Conservation (phyloP, 176 grass and related monocot genomes). For the Oryza glumipatula region DNA sequence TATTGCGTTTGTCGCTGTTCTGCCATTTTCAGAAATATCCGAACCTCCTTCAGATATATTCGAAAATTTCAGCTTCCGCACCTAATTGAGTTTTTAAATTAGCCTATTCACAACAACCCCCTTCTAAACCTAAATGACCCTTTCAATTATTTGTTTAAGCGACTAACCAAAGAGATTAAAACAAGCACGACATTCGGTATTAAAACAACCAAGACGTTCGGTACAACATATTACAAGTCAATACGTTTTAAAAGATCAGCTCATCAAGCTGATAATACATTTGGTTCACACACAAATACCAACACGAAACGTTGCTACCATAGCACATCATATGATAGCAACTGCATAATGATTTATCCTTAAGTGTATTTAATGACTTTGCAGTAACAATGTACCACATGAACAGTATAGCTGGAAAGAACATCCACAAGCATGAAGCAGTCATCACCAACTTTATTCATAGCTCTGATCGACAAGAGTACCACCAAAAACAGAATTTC, state of each 20-base stretch:
- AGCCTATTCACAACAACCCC: too few relatives aligned
- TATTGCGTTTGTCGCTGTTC: too few relatives aligned
- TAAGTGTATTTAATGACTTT: background rate
- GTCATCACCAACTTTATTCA: constrained; percentile 24
- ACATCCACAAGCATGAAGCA: background rate
- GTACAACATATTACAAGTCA: background rate
- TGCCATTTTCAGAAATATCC: too few relatives aligned
- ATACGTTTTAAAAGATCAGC: background rate
- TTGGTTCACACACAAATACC: constrained; percentile 5
- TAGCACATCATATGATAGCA: background rate
- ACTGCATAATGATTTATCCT: background rate
- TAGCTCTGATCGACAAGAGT: constrained; percentile 18
- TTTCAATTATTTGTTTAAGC: background rate
- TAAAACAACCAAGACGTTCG: background rate
- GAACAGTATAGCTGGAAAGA: background rate
- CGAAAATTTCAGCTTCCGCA: too few relatives aligned
- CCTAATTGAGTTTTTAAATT: too few relatives aligned
- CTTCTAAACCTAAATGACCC: too few relatives aligned
- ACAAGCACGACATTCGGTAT: background rate
- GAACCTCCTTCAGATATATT: too few relatives aligned
- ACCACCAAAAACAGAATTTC: constrained; percentile 1
- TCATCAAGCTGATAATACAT: background rate
- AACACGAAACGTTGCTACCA: constrained; percentile 19
- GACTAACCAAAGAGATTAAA: background rate
- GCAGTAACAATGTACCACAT: background rate